phyloP scores from a whole-genome alignment of 352 stramenopile species.

The Pythium guiyangense region DNA sequence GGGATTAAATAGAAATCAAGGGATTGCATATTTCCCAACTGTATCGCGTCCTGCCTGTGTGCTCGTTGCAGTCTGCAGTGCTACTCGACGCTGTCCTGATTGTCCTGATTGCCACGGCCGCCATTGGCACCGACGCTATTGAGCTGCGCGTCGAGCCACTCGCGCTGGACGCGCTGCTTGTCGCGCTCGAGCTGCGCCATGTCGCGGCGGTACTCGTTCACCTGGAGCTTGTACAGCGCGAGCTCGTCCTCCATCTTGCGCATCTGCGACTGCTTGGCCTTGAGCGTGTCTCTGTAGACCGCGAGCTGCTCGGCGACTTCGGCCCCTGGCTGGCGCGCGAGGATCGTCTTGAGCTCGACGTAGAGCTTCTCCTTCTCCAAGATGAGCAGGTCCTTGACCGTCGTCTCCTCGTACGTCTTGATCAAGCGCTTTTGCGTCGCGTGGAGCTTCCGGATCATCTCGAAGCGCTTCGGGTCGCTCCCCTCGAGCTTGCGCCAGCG shows the following conservation, averaged over 20 bases:
- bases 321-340: conserved; percentile 81
- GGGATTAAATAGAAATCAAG: no score
- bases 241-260: conserved; percentile 89
- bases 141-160: conserved; percentile 52
- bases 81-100: background rate
- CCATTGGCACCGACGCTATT: conserved; percentile 3
- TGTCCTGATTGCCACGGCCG: background rate
- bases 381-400: conserved; percentile 66
- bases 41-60: no score
- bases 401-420: conserved; percentile 70
- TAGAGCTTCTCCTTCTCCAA: conserved; percentile 91
- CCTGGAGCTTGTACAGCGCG: conserved; percentile 91
- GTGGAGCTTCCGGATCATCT: conserved; percentile 89
- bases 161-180: conserved; percentile 51
- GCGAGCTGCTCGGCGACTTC: conserved; percentile 86
- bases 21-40: no score
- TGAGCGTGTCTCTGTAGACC: conserved; percentile 86
- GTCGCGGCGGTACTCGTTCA: conserved; percentile 75
- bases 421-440: conserved; percentile 81
- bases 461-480: conserved; percentile 85
- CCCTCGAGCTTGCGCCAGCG: conserved; percentile 89
- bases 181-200: conserved; percentile 56
- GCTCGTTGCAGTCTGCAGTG: no score
- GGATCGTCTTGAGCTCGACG: conserved; percentile 87
- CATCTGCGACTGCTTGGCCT: conserved; percentile 78